Conservation (phyloP, 2,329 filamentous ascomycete genomes). For the Drechslerella stenobrocha region DNA sequence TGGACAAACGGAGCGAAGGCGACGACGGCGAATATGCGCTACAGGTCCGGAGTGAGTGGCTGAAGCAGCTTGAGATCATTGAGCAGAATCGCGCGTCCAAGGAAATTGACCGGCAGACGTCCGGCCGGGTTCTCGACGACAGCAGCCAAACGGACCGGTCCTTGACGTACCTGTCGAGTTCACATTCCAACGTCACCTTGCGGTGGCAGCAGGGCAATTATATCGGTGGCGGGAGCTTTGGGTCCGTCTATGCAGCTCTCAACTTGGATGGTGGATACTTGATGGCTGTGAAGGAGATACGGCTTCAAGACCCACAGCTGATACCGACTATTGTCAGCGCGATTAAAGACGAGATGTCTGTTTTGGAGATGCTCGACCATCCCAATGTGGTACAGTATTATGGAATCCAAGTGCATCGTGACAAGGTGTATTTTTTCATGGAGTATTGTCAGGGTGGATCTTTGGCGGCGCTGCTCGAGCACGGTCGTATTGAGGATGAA, state of each 20-base stretch:
- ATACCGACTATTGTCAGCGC: constrained; percentile 92
- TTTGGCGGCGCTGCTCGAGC: constrained; percentile 83
- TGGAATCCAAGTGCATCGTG: constrained; percentile 94
- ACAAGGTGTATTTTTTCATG: constrained; percentile 99
- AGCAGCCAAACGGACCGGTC: constrained; percentile 95
- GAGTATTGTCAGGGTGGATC: constrained; percentile 97
- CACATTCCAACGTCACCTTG: constrained; percentile 90
- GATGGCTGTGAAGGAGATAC: constrained; percentile 99
- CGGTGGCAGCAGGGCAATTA: constrained; percentile 99
- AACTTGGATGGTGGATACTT: constrained; percentile 93
- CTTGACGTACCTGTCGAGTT: constrained; percentile 88
- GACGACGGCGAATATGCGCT: constrained; percentile 84
- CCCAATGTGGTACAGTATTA: constrained; percentile 98
- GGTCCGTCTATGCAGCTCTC: constrained; percentile 95
- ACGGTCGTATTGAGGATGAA: constrained; percentile 96
- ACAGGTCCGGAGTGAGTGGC: constrained; percentile 73
- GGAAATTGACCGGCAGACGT: constrained; percentile 79
- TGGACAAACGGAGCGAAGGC: constrained; percentile 72
- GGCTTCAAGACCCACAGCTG: constrained; percentile 91
- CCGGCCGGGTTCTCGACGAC: constrained; percentile 88
- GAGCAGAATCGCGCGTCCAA: constrained; percentile 78
- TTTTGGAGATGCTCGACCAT: constrained; percentile 91
- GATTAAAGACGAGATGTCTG: constrained; percentile 95
- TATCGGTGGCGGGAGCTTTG: constrained; percentile 94
- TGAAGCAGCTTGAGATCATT: constrained; percentile 72